A percentile compares a stretch with the other conserved stretches of the same genome.
Conservation (phyloP, 2,329 filamentous ascomycete genomes). For the Clonostachys byssicola region DNA sequence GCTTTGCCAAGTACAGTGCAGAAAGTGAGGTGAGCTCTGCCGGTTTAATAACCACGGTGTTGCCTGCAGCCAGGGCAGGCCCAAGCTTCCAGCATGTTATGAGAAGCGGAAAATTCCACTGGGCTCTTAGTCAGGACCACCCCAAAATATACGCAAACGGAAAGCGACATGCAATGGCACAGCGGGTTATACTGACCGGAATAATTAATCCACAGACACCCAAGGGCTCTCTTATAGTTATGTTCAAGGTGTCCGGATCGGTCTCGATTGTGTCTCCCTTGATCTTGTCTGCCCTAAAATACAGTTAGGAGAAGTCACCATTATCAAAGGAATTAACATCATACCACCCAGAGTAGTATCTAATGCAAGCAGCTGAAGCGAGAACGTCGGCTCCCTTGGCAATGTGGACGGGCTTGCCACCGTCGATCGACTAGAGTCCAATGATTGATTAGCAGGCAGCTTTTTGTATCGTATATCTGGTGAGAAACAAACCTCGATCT, state of each 20-base stretch:
- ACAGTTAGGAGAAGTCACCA: neutral
- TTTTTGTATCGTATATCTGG: neutral
- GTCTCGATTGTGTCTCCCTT: constrained; percentile 1
- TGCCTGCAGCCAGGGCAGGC: constrained; percentile 87
- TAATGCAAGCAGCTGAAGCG: constrained; percentile 26
- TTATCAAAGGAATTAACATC: neutral
- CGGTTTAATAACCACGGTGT: constrained; percentile 88
- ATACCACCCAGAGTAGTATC: constrained; percentile 63
- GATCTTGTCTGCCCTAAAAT: constrained; percentile 27
- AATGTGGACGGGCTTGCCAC: constrained; percentile 1
- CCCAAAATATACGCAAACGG: constrained; percentile 37
- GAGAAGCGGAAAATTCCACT: constrained; percentile 83
- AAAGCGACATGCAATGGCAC: neutral
- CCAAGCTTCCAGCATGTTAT: constrained; percentile 71
- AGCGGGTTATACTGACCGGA: constrained; percentile 56
- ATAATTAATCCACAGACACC: constrained; percentile 80
- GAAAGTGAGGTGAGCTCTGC: constrained; percentile 92
- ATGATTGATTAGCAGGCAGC: neutral
- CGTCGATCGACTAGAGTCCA: neutral
- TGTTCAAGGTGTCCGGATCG: constrained; percentile 65
- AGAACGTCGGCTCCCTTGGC: neutral
- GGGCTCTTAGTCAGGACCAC: neutral
- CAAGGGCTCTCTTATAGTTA: constrained; percentile 77
- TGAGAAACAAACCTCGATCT: constrained; percentile 62
- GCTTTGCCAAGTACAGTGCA: constrained; percentile 79